Base-by-base conservation (phyloP, 2,329 filamentous ascomycete genomes). In the Verticillium tricorpus region DNA sequence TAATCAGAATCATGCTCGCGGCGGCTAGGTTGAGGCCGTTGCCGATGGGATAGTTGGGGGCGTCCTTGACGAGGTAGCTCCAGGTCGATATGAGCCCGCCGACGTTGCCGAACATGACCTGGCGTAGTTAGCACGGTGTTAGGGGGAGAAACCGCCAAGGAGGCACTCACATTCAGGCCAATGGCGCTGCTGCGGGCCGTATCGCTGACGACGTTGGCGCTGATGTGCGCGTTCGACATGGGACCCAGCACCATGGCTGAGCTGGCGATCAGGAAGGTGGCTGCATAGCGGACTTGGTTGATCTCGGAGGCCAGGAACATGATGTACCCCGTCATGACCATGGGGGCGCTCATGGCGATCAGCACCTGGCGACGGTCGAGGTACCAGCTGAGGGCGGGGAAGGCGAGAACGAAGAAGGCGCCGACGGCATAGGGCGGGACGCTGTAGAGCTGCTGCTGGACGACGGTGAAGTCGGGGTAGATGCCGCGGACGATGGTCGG, bases 361-460 rank as follows among this genome's bases (percentile, higher is more conserved):
- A 89, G 86, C 55, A 88, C 77, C 40, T 84, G 79, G 9, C 89
- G 81, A 1, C 74, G 75, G 68, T 91, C 87, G 61, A 82, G 76
- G 14, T 82, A 80, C 82, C 85, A 89, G 69, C 82, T 85, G 5
- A 88, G 70, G 61, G 83, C 84, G 0, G 88, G 87, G 58, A 90
- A 76, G 0, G 86, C 70, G 0, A 91, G 61, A 0, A 85, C 87
- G 72, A 90, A 89, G 71, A 90, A 85, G 0, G 82, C 88, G 0
- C 89, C 89, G 0, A 91, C 84, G 0, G 88, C 73, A 68, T 91
- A 92, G 0, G 89, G 89, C 0, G 89, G 89, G 0, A 91, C 89
- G 0, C 88, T 91, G 65, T 84, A 84, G 0, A 91, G 82, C 72
- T 92, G 89, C 69, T 90, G 85, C 1, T 80, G 82, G 15, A 91